Conservation (phyloP, 1,284 basidiomycete genomes). For the Pyrrhoderma noxium region DNA sequence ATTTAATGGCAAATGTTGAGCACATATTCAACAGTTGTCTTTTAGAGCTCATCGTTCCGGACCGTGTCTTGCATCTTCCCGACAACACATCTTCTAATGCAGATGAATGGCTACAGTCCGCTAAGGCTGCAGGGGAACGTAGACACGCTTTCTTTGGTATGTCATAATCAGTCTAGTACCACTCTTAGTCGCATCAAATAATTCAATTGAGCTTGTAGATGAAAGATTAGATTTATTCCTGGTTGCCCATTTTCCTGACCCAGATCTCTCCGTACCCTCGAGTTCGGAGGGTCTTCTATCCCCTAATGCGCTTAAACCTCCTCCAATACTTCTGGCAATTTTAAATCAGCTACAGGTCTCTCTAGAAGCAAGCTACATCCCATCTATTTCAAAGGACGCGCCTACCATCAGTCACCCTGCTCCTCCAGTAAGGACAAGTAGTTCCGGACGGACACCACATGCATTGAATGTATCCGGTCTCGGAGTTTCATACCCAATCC, state of each 20-base stretch:
- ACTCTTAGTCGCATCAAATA: not conserved
- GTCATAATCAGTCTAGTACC: slow-evolving; percentile 22
- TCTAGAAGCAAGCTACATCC: slow-evolving; percentile 76
- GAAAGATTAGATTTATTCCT: slow-evolving; percentile 72
- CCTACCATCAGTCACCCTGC: slow-evolving; percentile 34
- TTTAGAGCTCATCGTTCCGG: slow-evolving; percentile 61
- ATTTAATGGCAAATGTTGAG: slow-evolving; percentile 31
- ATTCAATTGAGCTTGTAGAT: slow-evolving; percentile 33
- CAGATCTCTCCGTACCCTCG: too few relatives aligned
- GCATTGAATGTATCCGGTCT: slow-evolving; percentile 24
- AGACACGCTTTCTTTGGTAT: slow-evolving; percentile 69
- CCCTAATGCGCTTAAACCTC: slow-evolving; percentile 38
- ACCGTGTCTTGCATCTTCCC: slow-evolving; percentile 55
- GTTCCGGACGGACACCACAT: slow-evolving; percentile 18
- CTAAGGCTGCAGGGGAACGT: slow-evolving; percentile 44
- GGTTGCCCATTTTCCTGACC: slow-evolving; percentile 42
- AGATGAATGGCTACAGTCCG: slow-evolving; percentile 20
- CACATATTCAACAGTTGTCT: slow-evolving; percentile 55
- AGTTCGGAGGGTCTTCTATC: slow-evolving; percentile 21
- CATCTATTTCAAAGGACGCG: slow-evolving; percentile 34
- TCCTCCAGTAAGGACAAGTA: slow-evolving; percentile 31
- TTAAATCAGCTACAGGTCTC: slow-evolving; percentile 69
- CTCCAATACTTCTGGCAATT: slow-evolving; percentile 52
- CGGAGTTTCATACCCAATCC: slow-evolving; percentile 49
- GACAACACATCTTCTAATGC: not conserved